Base-by-base conservation (phyloP, 2,329 filamentous ascomycete species). In the Nothophoma quercina region DNA sequence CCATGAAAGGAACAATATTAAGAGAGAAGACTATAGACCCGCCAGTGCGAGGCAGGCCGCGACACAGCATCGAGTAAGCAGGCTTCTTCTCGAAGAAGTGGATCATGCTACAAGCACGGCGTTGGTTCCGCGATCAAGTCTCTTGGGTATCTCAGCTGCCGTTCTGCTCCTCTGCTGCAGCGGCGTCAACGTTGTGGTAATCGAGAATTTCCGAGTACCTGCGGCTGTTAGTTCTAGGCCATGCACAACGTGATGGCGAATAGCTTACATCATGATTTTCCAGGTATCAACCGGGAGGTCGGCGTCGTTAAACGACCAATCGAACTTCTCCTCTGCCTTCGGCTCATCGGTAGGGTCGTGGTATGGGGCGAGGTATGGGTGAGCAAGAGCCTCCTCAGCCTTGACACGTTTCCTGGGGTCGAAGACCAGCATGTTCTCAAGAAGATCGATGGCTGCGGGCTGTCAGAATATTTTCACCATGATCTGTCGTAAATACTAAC, bases 231-330 rank as follows among this genome's bases (percentile, higher is more conserved):
- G 63, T 34, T n/a, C n/a, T n/a, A n/a, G n/a, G n/a, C n/a, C n/a
- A n/a, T n/a, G n/a, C n/a, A n/a, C n/a, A n/a, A n/a, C n/a, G n/a
- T n/a, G n/a, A 9, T 15, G 3, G 6, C 10, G 10, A 7, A 18
- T n/a, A n/a, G 19, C 72, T 72, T 83, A 96, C 95, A 99, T 99
- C 95, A 98, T 99, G 74, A 99, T 97, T 81, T 99, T 99, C 95
- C 95, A 99, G n/a, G 93, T 96, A 73, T 99, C 95, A 42, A 98
- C 93, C 1, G 95, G 93, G 51, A 99, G 81, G 72, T 99, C 95
- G 39, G 93, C 95, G 68, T 99, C 95, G 75, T 98, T 98, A 79
- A 99, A 99, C 46, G 93, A 97, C 95, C 95, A 99, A 75, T 99
- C 95, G 69, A 99, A 99, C 79, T 96, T 97, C 81, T 97, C 93